A percentile compares a stretch with the other conserved stretches of the same genome.
These are phyloP conservation scores for Penicillium waksmanii DNA, from an alignment of 495 filamentous ascomycete genomes.

Conservation along the genomic window DNA sequence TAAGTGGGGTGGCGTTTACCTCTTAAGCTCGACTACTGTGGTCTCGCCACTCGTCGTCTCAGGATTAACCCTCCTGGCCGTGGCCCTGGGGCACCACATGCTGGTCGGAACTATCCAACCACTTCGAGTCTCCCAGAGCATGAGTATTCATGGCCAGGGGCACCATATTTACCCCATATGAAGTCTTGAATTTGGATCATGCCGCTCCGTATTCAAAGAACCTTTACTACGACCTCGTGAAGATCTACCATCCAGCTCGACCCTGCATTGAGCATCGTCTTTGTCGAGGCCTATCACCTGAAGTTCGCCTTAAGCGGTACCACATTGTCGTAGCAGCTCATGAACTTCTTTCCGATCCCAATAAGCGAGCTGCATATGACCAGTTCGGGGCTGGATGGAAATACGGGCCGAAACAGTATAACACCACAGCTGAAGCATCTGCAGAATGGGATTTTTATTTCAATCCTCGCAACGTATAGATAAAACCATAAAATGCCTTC, in stretches of 20 bases:
- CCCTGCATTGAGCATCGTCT: slow-evolving; percentile 54
- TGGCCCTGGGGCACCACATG: slow-evolving; percentile 5
- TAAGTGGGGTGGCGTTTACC: slow-evolving; percentile 30
- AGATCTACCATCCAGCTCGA: slow-evolving; percentile 92
- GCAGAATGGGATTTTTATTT: slow-evolving; percentile 20
- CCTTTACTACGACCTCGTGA: slow-evolving; percentile 87
- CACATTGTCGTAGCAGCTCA: slow-evolving; percentile 84
- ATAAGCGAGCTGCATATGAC: slow-evolving; percentile 80
- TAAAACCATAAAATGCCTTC: too few relatives aligned
- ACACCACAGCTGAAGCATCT: slow-evolving; percentile 16
- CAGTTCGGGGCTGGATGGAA: slow-evolving; percentile 80
- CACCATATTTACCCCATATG: slow-evolving; percentile 74
- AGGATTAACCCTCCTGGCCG: background rate
- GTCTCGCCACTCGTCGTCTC: slow-evolving; percentile 21
- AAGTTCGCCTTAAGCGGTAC: slow-evolving; percentile 79
- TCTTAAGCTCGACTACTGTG: slow-evolving; percentile 31
- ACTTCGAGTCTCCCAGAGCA: slow-evolving; percentile 26
- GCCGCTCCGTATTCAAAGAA: slow-evolving; percentile 75
- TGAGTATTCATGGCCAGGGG: slow-evolving; percentile 43
- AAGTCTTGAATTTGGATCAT: slow-evolving; percentile 72
- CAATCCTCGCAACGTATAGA: too few relatives aligned
- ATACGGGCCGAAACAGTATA: slow-evolving; percentile 36
- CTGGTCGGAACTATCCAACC: slow-evolving; percentile 37
- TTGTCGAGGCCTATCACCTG: slow-evolving; percentile 50
- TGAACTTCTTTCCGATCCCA: slow-evolving; percentile 83